Evolutionary conservation across 2,329 filamentous ascomycete species (phyloP), one percentile per base, ranked within the genome.

Genomic region (Verticillium nubilum): DNA sequence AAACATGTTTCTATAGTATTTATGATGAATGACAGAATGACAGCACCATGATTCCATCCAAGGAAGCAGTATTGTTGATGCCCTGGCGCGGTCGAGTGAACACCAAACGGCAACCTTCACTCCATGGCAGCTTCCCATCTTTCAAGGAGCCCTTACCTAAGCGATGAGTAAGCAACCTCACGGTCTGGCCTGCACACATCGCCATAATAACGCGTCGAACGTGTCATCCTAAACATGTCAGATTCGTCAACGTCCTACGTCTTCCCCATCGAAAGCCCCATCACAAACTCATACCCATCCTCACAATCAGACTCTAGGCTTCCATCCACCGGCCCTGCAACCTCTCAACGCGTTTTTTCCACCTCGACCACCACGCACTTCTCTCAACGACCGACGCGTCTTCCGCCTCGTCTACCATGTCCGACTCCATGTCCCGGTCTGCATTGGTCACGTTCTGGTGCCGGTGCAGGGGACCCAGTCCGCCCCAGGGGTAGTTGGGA

Each of bases 401-500:
- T 7, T 2, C 42, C 19, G 42, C 42, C 10, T 10, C 42, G 42
- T 10, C 42, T 19, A 23, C 42, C 6, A 50, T 10, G 2, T 50
- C 42, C n/a, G 19, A 19, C 19, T 50, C 42, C 7, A 4, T 10
- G 7, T 23, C 42, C 19, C 19, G 42, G 25, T 23, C 42, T 19
- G 19, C 42, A 19, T 12, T 50, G 42, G 66, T 66, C 54, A 68
- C 64, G 57, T 71, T 70, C 29, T 69, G 68, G 56, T 74, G 71
- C 5, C 73, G 72, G 60, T 76, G 72, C 33, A 71, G 59, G 1
- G 72, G 72, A 37, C 68, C 73, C 61, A 69, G 66, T 29, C 69
- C 71, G 12, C 72, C 73, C 73, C 73, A 75, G 1, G 74, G 73
- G 27, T 67, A 74, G 59, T 73, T 70, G 17, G 70, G 66, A 29